Evolutionary conservation across 352 stramenopile species (phyloP), one percentile per base, ranked within the genome.

Genomic region (Elongisporangium prolatum): DNA sequence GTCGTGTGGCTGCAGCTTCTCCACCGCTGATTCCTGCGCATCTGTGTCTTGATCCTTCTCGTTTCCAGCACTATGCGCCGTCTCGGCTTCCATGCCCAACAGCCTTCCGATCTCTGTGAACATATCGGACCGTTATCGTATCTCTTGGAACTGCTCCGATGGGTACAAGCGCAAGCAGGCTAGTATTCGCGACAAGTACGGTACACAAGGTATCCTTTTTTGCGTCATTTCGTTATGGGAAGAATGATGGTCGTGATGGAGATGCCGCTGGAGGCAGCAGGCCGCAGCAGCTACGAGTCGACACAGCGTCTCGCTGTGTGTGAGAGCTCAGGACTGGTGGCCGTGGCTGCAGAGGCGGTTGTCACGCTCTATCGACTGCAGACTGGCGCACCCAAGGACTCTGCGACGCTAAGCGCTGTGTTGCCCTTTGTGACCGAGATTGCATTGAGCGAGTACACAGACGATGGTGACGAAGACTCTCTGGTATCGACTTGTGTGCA

Each of bases 401-500:
- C 28, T 9, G 28, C 14, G 28, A 13, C 28, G 28, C 28, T 40
- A 9, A 13, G 4, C 28, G 28, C 9, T 3, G 55, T 65, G 22
- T 64, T 85, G 7, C 49, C 72, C 3, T 81, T 77, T 28, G 54
- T 70, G 2, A 63, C 65, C 9, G 71, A 84, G 56, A 85, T 89
- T 34, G 50, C 59, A 6, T 59, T 88, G 4, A 47, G 52, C 17
- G 69, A 79, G 24, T 61, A 85, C 44, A 10, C 20, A 9, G n/a
- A 34, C 28, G 28, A 63, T 40, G 5, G 57, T 24, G 5, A 53
- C 50, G 38, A 8, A 20, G 57, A 59, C 2, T 40, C 48, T 0
- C 54, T 59, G 25, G 11, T 59, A 24, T 69, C 54, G 21, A 85
- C 75, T 2, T 75, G 77, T 62, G 60, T 85, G 5, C 38, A 37